Evolutionary conservation across 106 monocot genomes (phyloP).

Genomic region (Hemerocallis citrina): DNA sequence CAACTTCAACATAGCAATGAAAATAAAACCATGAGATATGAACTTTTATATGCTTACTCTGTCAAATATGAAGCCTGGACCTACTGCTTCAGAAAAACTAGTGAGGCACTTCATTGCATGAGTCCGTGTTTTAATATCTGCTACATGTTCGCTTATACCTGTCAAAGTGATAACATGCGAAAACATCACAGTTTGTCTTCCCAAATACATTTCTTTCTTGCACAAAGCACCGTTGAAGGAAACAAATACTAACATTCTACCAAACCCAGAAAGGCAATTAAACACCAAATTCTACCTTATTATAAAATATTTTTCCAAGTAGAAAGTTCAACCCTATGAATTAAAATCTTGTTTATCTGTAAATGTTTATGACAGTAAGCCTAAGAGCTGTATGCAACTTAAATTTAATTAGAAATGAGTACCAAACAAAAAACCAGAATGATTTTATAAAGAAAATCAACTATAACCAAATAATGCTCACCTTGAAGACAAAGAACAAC

Average conservation of each 20-base stretch:
- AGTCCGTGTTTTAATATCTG: conserved; percentile 93
- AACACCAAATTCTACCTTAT: background rate
- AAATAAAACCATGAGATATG: background rate
- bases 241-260: background rate
- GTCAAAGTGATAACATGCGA: conserved; percentile 7
- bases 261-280: background rate
- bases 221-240: background rate
- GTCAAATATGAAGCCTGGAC: conserved; percentile 95
- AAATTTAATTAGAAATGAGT: background rate
- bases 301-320: background rate
- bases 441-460: background rate
- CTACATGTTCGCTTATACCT: conserved; percentile 93
- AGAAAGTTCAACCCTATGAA: too few relatives aligned
- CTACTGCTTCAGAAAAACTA: conserved; percentile 89
- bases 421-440: background rate
- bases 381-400: background rate
- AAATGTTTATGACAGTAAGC: background rate
- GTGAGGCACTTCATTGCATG: conserved; percentile 99
- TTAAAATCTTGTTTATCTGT: too few relatives aligned
- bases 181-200: background rate
- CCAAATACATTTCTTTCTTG: background rate
- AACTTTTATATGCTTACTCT: conserved; percentile 54
- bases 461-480: conserved; percentile 10
- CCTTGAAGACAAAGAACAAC: conserved; percentile 85
- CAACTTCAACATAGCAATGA: background rate